Evolutionary conservation across 2,329 filamentous ascomycete genomes (phyloP).

Genomic region (Aspergillus sp.): DNA sequence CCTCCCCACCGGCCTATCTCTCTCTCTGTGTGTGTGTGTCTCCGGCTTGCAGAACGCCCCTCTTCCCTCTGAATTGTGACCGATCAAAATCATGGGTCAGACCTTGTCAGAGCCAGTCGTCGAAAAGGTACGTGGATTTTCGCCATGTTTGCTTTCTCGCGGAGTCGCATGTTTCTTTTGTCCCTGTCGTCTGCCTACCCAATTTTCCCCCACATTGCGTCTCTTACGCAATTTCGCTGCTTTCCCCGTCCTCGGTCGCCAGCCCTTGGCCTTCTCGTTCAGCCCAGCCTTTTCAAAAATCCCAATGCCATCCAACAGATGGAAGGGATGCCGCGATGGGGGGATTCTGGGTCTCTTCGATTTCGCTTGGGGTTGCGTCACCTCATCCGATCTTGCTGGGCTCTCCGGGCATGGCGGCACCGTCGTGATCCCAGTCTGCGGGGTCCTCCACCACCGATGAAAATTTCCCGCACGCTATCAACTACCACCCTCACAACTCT

Average conservation of each 20-base stretch:
- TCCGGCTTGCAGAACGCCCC: constrained; percentile 5
- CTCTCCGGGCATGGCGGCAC: background rate
- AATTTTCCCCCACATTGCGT: constrained; percentile 24
- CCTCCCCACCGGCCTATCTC: constrained; percentile 1
- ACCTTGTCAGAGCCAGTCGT: constrained; percentile 98
- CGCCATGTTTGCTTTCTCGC: background rate
- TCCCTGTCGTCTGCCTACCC: constrained; percentile 10
- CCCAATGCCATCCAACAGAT: background rate
- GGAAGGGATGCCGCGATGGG: no score
- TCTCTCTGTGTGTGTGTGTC: constrained; percentile 6
- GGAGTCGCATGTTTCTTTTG: constrained; percentile 17
- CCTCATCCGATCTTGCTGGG: no score
- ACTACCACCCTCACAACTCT: background rate
- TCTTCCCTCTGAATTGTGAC: constrained; percentile 16
- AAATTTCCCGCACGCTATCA: constrained; percentile 13
- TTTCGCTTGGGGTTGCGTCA: no score
- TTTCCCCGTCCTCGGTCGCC: background rate
- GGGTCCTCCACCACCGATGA: constrained; percentile 14
- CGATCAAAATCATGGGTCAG: constrained; percentile 76
- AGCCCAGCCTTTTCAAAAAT: background rate
- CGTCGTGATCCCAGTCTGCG: constrained; percentile 11
- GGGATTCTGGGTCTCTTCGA: no score
- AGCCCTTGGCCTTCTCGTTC: constrained; percentile 8
- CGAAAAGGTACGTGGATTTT: constrained; percentile 75
- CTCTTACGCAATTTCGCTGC: constrained; percentile 16